Conservation (phyloP, 805 yeast species). For the Metschnikowia vanudenii region DNA sequence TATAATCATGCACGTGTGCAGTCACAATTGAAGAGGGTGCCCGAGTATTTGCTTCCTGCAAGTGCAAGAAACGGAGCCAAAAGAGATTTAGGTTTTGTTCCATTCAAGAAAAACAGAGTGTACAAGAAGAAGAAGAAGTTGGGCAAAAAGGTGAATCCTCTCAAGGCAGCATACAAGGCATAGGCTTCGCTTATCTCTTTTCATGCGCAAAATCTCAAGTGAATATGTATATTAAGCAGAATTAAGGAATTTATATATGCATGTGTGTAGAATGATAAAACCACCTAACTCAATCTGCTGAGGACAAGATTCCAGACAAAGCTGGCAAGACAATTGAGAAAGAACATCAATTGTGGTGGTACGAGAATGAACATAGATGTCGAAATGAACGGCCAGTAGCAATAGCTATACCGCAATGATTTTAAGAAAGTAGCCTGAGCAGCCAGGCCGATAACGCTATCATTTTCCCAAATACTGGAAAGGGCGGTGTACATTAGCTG, state of each 20-base stretch:
- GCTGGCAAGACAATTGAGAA: conserved; percentile 55
- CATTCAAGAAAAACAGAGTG: conserved; percentile 58
- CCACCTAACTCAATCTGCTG: conserved; percentile 14
- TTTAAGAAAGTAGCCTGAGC: conserved; percentile 37
- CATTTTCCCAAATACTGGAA: conserved; percentile 55
- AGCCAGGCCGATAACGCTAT: conserved; percentile 25
- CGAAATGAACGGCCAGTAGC: conserved; percentile 62
- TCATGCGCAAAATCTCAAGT: background rate
- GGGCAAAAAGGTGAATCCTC: conserved; percentile 58
- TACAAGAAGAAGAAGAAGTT: conserved; percentile 42
- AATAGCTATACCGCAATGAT: conserved; percentile 50
- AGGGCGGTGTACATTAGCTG: conserved; percentile 51
- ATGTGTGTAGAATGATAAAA: background rate
- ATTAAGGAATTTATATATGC: background rate
- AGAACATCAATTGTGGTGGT: conserved; percentile 52
- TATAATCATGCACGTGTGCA: conserved; percentile 80
- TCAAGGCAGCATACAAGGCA: conserved; percentile 41
- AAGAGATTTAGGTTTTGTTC: conserved; percentile 65
- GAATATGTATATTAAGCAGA: conserved; percentile 12
- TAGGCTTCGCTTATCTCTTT: background rate
- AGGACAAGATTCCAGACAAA: conserved; percentile 56
- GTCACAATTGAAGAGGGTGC: conserved; percentile 84
- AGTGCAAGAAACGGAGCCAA: conserved; percentile 57
- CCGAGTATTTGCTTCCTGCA: conserved; percentile 85
- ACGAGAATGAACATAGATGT: conserved; percentile 48